Percentiles rank a stretch among this genome's conserved stretches.
Evolutionary conservation across 1,139 yeast genomes (phyloP).

Genomic region (Schizosaccharomyces versatilis): DNA sequence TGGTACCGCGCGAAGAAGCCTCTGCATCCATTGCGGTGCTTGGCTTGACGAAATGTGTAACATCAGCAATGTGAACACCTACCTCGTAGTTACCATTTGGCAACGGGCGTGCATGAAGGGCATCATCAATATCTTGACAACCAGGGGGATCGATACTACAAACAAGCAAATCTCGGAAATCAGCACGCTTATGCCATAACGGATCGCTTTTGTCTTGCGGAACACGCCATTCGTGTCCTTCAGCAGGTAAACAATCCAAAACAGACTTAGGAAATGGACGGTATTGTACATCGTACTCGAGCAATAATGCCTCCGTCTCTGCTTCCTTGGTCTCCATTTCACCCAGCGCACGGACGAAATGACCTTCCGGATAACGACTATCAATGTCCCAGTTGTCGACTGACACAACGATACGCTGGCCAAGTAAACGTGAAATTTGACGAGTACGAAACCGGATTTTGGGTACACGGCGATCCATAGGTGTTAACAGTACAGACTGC

Average conservation of each 20-base stretch:
- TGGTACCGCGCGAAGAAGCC: constrained; percentile 93
- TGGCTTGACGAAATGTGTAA: constrained; percentile 86
- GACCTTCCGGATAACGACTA: constrained; percentile 82
- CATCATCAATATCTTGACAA: constrained; percentile 98
- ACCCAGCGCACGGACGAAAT: constrained; percentile 75
- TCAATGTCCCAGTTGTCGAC: constrained; percentile 79
- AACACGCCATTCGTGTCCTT: constrained; percentile 83
- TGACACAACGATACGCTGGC: constrained; percentile 75
- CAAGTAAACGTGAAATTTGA: constrained; percentile 57
- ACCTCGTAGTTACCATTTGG: constrained; percentile 18
- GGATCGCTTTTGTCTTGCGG: constrained; percentile 38
- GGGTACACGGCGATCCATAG: constrained; percentile 80
- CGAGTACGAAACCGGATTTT: constrained; percentile 71
- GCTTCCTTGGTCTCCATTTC: constrained; percentile 81
- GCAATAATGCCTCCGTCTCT: constrained; percentile 79
- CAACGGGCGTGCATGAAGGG: constrained; percentile 50
- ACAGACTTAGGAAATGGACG: constrained; percentile 89
- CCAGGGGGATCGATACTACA: constrained; percentile 96
- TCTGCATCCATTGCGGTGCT: constrained; percentile 82
- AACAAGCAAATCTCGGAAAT: constrained; percentile 66
- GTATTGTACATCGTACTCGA: constrained; percentile 92
- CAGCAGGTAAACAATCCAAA: constrained; percentile 72
- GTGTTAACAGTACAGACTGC: constrained; percentile 58
- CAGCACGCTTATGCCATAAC: constrained; percentile 44
- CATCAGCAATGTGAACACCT: constrained; percentile 74